These are phyloP conservation scores for cucumber (Cucumis sativus) DNA, from an alignment of 306 rosid genomes.

Conservation along the genomic window Cucumber_9930_V3 NC_026655.2:1253001-1253500, in stretches of 20 bases:
- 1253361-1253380: slow-evolving; percentile 85
- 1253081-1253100: not conserved
- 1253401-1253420: slow-evolving; percentile 94
- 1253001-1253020: slow-evolving; percentile 48
- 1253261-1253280: slow-evolving; percentile 85
- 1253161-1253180: not conserved
- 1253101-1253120: not conserved
- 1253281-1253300: slow-evolving; percentile 99
- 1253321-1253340: slow-evolving; percentile 96
- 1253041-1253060: not conserved
- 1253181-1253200: not conserved
- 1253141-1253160: not conserved
- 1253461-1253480: not conserved
- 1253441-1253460: not conserved
- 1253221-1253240: slow-evolving; percentile 97
- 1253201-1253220: not conserved
- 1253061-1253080: not conserved
- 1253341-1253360: slow-evolving; percentile 98
- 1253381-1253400: slow-evolving; percentile 98
- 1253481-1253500: slow-evolving; percentile 2
- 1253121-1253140: not conserved
- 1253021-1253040: slow-evolving; percentile 9
- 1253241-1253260: slow-evolving; percentile 93
- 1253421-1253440: slow-evolving; percentile 83
- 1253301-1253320: slow-evolving; percentile 91